Evolutionary conservation across 306 rosid species (phyloP).

Genomic region (Ammopiptanthus mongolicus): DNA sequence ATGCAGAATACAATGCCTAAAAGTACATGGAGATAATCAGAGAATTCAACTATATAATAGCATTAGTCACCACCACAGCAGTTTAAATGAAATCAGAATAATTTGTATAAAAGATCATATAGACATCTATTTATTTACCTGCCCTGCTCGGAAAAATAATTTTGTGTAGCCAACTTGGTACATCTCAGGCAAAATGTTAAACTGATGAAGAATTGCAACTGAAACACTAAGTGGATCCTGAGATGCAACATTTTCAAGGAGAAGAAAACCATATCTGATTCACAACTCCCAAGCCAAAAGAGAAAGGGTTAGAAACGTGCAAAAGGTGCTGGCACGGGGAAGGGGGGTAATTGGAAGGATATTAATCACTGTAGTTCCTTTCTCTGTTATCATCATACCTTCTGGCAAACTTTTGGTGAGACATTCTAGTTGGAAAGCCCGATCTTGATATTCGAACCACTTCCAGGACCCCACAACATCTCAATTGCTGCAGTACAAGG

Average conservation of each 20-base stretch:
- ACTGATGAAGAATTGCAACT: conserved; percentile 97
- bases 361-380: conserved; percentile 5
- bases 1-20: conserved; percentile 14
- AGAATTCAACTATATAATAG: background rate
- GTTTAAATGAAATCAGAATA: conserved; percentile 7
- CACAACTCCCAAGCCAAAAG: conserved; percentile 16
- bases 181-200: conserved; percentile 93
- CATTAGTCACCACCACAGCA: background rate
- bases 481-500: conserved; percentile 91
- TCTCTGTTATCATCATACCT: conserved; percentile 49
- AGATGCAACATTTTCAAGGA: conserved; percentile 69
- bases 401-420: conserved; percentile 91
- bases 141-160: conserved; percentile 95
- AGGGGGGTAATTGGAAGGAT: background rate
- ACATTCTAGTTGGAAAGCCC: conserved; percentile 97
- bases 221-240: conserved; percentile 98
- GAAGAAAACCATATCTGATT: conserved; percentile 97
- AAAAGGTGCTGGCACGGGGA: background rate
- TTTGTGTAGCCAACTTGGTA: conserved; percentile 99
- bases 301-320: conserved; percentile 18
- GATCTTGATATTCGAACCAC: conserved; percentile 97
- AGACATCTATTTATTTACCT: conserved; percentile 53
- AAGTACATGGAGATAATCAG: background rate
- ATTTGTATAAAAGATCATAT: background rate
- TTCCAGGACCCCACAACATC: conserved; percentile 98